Evolutionary conservation across 2,329 filamentous ascomycete species (phyloP), one percentile per base, ranked within the genome.

Genomic region (Sporothrix phasma): DNA sequence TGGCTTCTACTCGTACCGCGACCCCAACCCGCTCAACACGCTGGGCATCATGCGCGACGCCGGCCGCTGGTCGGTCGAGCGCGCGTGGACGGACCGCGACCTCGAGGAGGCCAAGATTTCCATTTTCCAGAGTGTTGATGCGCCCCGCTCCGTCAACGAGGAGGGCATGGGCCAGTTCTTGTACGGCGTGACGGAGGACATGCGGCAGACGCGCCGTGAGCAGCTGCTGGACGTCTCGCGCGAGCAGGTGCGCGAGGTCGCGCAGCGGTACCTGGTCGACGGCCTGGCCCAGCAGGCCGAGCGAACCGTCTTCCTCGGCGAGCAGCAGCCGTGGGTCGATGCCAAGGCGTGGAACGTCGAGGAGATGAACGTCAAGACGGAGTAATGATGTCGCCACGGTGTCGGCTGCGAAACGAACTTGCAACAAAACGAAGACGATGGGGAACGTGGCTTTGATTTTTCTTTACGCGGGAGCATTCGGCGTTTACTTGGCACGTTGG

Each of bases 41-140:
- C 78, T 97, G 68, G 84, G 83, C 64, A 89, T 97, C 66, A 96
- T 97, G 86, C 80, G 83, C 37, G 87, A 88, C 64, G 89, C 91
- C 1, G 94, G 93, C 1, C 79, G 82, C 26, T 97, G 92, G 86
- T 94, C 92, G 0, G 81, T 86, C 11, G 64, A 63, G 69, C 88
- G 88, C 70, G 75, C 85, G 64, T 97, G 92, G 92, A 86, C 85
- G 1, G 85, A 88, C 26, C 85, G 88, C 43, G 92, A 99, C 72
- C 80, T 99, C 2, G 93, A 97, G 72, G 94, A 99, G 74, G 94
- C 94, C 67, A 99, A 99, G 77, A 84, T 99, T 45, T 91, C 89
- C 31, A 88, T 96, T 13, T 99, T 99, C 80, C 92, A 99, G 75
- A 81, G 84, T 41, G 84, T 97, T 10, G 94, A 99, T 75, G 93